These are phyloP conservation scores for Novymonas esmeraldas DNA, from an alignment of 208 protist genomes.

Conservation along the genomic window DNA sequence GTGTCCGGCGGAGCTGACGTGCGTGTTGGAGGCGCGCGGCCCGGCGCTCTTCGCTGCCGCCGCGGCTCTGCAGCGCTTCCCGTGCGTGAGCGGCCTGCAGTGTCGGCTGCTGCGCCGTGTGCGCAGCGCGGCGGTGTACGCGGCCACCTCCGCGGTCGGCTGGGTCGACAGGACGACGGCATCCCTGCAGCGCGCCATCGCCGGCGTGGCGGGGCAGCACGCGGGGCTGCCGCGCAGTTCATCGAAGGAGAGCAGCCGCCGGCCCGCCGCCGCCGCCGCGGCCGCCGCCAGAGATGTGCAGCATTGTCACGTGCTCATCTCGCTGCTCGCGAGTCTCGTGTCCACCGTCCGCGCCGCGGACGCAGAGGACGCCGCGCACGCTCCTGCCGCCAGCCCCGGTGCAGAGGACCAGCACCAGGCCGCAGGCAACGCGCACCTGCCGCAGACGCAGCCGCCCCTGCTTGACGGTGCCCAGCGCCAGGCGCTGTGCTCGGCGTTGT, in stretches of 20 bases:
- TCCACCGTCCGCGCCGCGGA: constrained; percentile 13
- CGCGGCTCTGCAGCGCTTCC: constrained; percentile 24
- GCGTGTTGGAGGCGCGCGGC: constrained; percentile 20
- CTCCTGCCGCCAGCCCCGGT: background rate
- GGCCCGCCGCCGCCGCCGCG: background rate
- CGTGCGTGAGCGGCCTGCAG: constrained; percentile 65
- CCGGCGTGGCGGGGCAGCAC: background rate
- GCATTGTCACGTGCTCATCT: constrained; percentile 39
- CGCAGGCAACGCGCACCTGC: background rate
- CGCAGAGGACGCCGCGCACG: background rate
- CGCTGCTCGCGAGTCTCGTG: constrained; percentile 47
- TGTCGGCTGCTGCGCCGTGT: constrained; percentile 56
- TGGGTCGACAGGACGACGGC: constrained; percentile 16
- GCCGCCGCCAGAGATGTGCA: constrained; percentile 31
- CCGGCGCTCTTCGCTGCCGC: constrained; percentile 53
- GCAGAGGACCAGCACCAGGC: background rate
- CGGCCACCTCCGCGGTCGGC: constrained; percentile 9
- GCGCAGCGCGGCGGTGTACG: constrained; percentile 16
- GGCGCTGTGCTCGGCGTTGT: constrained; percentile 37
- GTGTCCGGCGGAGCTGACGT: constrained; percentile 17
- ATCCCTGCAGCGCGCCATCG: constrained; percentile 14
- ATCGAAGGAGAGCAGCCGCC: background rate
- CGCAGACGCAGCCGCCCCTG: background rate
- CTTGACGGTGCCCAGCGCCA: constrained; percentile 22
- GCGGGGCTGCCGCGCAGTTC: background rate